Percentiles rank a stretch among this genome's conserved stretches.
phyloP scores from a whole-genome alignment of 1,284 basidiomycete genomes.

The Agroathelia rolfsii region DNA sequence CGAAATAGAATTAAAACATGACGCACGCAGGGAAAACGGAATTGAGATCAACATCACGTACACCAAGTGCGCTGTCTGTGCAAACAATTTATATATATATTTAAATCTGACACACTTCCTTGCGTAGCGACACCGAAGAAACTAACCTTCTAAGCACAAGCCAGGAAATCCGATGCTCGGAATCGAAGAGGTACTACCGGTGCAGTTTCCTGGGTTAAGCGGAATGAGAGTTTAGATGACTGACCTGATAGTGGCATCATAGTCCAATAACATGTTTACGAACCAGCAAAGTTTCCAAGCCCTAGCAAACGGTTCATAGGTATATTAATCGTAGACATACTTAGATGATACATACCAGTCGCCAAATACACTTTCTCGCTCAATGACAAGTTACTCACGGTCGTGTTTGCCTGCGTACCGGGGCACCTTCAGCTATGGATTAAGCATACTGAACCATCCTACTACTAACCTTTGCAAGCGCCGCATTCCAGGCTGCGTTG shows the following conservation, averaged over 20 bases:
- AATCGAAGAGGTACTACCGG: constrained; percentile 60
- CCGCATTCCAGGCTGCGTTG: constrained; percentile 43
- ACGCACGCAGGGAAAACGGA: constrained; percentile 62
- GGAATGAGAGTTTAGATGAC: too few relatives aligned
- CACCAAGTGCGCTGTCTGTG: constrained; percentile 47
- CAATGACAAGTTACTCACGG: constrained; percentile 38
- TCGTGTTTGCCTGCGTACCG: constrained; percentile 29
- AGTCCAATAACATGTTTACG: too few relatives aligned
- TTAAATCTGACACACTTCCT: background rate
- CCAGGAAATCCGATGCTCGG: constrained; percentile 54
- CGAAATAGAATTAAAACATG: too few relatives aligned
- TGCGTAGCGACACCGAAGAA: too few relatives aligned
- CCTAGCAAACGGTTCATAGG: constrained; percentile 37
- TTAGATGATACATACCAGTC: constrained; percentile 32
- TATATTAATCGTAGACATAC: constrained; percentile 3
- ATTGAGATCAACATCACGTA: constrained; percentile 50
- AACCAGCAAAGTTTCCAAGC: too few relatives aligned
- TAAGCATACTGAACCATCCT: too few relatives aligned
- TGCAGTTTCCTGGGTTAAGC: constrained; percentile 39
- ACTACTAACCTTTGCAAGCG: constrained; percentile 41
- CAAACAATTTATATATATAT: constrained; percentile 1
- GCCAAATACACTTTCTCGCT: constrained; percentile 47
- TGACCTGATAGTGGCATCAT: constrained; percentile 1
- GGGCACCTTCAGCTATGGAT: too few relatives aligned
- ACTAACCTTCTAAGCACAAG: constrained; percentile 55